Evolutionary conservation across 495 filamentous ascomycete genomes (phyloP), one percentile per base, ranked within the genome.

Genomic region (Monascus purpureus): DNA sequence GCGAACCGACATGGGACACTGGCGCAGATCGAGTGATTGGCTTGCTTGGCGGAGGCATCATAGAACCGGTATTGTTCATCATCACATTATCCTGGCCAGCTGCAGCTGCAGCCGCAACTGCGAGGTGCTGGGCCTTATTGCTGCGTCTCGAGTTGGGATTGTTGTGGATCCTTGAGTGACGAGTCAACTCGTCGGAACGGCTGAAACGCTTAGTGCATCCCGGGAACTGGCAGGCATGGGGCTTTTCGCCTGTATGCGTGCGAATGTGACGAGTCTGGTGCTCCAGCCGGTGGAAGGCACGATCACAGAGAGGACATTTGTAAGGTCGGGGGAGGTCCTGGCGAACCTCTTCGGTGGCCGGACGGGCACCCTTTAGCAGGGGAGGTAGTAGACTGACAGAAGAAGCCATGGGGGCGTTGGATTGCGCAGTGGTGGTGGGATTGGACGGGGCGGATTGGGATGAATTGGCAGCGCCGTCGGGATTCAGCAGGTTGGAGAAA

Each of bases 161-260:
- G 68, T 77, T 94, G 72, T 97, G 90, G 65, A 97, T 97, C 52
- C 90, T 72, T 52, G 90, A 95, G 61, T 97, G 90, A 28, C 90
- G 74, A 25, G 90, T 97, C 35, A 97, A 68, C 60, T 97, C 90
- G 46, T 97, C 90, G 13, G 92, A 96, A 15, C 90, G 75, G 44
- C 82, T 92, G 71, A 97, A 97, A 36, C 86, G 81, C 61, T 97
- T 97, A 31, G 83, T 90, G 72, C 90, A 97, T 32, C 86, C 88
- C 3, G 82, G 83, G 47, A 82, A 94, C 45, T 80, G 73, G 71
- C 90, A 97, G 25, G 78, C 86, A 47, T 97, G 90, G 12, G 90
- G 90, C 65, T 96, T 97, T 63, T 97, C 90, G 37, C 90, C 92
- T 1, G 90, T 97, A 53, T 97, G 90, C 6, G 92, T 96, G 42